Percentiles rank a stretch among this genome's conserved stretches.
phyloP scores from a whole-genome alignment of 169 alveolate genomes.

The Eimeria tenella region DNA sequence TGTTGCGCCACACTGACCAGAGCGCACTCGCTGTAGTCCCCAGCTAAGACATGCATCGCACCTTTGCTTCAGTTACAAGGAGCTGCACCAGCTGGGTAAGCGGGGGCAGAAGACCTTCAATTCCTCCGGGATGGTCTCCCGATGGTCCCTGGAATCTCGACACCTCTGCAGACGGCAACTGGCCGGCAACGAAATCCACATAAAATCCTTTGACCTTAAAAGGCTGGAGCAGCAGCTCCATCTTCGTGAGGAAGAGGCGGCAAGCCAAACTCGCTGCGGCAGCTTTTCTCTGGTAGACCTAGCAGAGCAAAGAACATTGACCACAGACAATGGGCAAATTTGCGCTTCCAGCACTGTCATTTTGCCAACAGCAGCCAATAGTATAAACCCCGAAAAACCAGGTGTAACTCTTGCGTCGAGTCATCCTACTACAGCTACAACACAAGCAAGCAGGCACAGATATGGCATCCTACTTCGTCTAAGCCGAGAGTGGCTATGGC shows the following conservation, averaged over 20 bases:
- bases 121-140: conserved; percentile 63
- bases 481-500: conserved; percentile 73
- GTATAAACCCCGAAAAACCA: too few species aligned
- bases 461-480: conserved; percentile 73
- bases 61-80: conserved; percentile 73
- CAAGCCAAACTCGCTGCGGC: conserved; percentile 79
- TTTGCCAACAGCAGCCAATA: too few species aligned
- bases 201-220: conserved; percentile 38
- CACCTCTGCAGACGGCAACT: background rate
- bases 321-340: too few species aligned
- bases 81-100: conserved; percentile 75
- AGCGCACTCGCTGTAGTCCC: background rate
- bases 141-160: background rate
- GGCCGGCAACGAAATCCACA: conserved; percentile 43
- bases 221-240: conserved; percentile 74
- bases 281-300: conserved; percentile 76
- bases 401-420: background rate
- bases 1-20: background rate
- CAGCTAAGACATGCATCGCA: background rate
- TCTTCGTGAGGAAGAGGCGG: conserved; percentile 73
- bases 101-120: conserved; percentile 70
- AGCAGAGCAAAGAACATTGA: background rate
- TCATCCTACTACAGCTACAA: background rate
- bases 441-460: background rate
- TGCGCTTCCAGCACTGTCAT: too few species aligned